phyloP scores from a whole-genome alignment of 1,139 yeast species.

The Yamadazyma songkhlaensis region DNA sequence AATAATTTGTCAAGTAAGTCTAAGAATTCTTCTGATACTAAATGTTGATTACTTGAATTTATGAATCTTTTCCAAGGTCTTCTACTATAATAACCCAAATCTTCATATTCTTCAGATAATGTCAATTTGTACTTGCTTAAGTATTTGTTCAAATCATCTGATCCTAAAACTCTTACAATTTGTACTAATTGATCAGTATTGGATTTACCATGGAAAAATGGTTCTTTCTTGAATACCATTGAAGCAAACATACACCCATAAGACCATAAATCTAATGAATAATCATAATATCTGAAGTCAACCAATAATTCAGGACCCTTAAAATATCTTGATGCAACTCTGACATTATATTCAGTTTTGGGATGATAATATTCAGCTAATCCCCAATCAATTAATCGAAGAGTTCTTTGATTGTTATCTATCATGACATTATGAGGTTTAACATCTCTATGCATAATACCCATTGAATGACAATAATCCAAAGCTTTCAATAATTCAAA shows the following conservation, averaged over 20 bases:
- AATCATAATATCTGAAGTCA: constrained; percentile 91
- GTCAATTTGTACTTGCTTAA: constrained; percentile 72
- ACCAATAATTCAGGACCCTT: constrained; percentile 96
- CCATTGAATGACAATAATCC: constrained; percentile 95
- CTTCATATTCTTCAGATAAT: constrained; percentile 80
- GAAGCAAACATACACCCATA: constrained; percentile 98
- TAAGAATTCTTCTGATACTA: constrained; percentile 59
- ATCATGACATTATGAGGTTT: constrained; percentile 99
- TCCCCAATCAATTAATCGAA: constrained; percentile 97
- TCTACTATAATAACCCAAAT: constrained; percentile 71
- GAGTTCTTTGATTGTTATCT: constrained; percentile 69
- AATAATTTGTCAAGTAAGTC: constrained; percentile 66
- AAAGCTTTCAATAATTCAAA: constrained; percentile 84
- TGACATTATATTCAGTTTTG: constrained; percentile 90
- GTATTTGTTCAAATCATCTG: constrained; percentile 75
- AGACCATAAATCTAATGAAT: constrained; percentile 94
- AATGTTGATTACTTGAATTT: constrained; percentile 47
- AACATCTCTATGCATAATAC: constrained; percentile 98
- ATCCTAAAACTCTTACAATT: constrained; percentile 90
- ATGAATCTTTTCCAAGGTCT: constrained; percentile 68
- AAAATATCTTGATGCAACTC: constrained; percentile 97
- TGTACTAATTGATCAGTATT: constrained; percentile 95
- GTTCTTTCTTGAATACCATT: constrained; percentile 92
- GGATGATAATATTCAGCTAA: constrained; percentile 96
- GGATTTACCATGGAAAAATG: constrained; percentile 95